A percentile compares a stretch with the other conserved stretches of the same genome.
Conservation (phyloP, 2,329 filamentous ascomycete genomes). For the Pestalotiopsis sp. region DNA sequence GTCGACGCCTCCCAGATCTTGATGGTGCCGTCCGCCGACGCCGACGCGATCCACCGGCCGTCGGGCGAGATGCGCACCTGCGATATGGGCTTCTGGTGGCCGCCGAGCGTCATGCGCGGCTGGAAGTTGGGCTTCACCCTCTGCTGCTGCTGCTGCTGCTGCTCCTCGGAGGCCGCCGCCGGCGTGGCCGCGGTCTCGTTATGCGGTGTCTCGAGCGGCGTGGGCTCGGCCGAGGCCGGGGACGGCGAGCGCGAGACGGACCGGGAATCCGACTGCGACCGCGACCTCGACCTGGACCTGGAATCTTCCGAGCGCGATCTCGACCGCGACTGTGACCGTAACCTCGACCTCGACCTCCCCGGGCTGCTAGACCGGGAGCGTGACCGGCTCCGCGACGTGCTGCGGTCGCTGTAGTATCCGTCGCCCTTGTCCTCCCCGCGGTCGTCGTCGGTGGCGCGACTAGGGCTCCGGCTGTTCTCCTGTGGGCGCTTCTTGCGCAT, state of each 20-base stretch:
- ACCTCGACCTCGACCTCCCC: conserved; percentile 23
- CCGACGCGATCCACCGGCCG: conserved; percentile 85
- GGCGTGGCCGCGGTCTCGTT: conserved; percentile 29
- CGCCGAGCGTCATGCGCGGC: conserved; percentile 70
- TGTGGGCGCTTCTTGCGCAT: conserved; percentile 30
- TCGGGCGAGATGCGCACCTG: conserved; percentile 91
- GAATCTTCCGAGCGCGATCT: conserved; percentile 20
- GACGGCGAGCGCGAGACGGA: conserved; percentile 24
- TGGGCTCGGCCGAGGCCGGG: conserved; percentile 19
- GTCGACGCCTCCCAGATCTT: conserved; percentile 87
- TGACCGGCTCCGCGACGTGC: conserved; percentile 29
- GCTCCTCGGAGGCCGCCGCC: conserved; percentile 18
- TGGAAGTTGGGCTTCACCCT: conserved; percentile 68
- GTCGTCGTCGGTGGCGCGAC: conserved; percentile 21
- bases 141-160: conserved; percentile 35
- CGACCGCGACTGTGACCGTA: conserved; percentile 22
- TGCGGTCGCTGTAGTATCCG: conserved; percentile 32
- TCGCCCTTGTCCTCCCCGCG: neutral
- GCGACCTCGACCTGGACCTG: conserved; percentile 16
- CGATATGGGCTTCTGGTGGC: conserved; percentile 79
- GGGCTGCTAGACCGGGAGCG: conserved; percentile 19
- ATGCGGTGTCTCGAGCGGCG: conserved; percentile 20
- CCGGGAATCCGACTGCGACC: conserved; percentile 24
- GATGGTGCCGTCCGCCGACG: conserved; percentile 85
- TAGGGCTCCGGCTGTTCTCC: conserved; percentile 23